Base-by-base conservation (phyloP, 2,329 filamentous ascomycete genomes). In the Blastomyces silverae region DNA sequence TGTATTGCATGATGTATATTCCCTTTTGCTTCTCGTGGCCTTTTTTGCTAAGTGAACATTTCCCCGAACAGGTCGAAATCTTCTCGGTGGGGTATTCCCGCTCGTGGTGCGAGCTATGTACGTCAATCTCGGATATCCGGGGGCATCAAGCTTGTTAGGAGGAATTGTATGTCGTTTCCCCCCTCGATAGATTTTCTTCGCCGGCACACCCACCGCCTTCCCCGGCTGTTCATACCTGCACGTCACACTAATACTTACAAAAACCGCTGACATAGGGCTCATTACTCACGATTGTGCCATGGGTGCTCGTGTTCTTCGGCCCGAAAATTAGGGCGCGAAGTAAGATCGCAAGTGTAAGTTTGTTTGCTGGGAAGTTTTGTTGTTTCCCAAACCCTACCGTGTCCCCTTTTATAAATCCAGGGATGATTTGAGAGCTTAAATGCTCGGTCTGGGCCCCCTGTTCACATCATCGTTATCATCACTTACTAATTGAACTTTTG, bases 231-330 rank as follows among this genome's bases (percentile, higher is more conserved):
- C 10, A 52, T 3, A 46, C n/a, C 4, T 1, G 6, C 6, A 34
- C n/a, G 31, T 34, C 31, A 34, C 31, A 34, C 66, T 61, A 60
- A 66, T 48, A 28, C 15, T 3, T n/a, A 20, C 25, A 15, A 11
- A 11, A 25, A n/a, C n/a, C 25, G 20, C n/a, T 57, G n/a, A 60
- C n/a, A 39, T 31, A 78, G 73, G 84, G 82, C 2, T 79, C 80
- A 2, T 64, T 83, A 1, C 75, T 97, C 67, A 92, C 90, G 0
- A 74, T 89, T 1, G 91, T 96, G n/a, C 93, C 92, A 0, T 97
- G 91, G 90, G 86, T 92, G 0, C 75, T 97, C 62, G 84, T 92
- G 0, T 85, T 94, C 42, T 94, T 86, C 69, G 93, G 92, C 0
- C 86, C 88, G 44, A 84, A 73, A 68, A 96, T 97, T 67, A 82